phyloP scores from a whole-genome alignment of 176 grass and related monocot species.

The Secale cereale region DNA sequence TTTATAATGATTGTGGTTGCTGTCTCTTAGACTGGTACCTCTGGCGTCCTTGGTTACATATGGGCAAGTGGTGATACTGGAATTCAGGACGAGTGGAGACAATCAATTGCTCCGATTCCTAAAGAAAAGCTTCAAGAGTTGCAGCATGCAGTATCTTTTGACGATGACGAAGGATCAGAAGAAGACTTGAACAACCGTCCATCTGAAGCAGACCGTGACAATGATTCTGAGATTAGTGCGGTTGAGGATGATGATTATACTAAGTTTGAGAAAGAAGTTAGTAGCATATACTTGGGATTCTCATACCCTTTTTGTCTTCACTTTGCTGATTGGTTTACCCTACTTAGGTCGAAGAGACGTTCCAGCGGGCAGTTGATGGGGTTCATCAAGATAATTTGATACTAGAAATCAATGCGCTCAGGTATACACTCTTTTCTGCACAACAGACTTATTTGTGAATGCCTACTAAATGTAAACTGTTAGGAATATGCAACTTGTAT shows the following conservation, averaged over 20 bases:
- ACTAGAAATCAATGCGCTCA: constrained; percentile 89
- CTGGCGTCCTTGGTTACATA: constrained; percentile 71
- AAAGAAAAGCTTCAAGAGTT: constrained; percentile 69
- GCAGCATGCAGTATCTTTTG: constrained; percentile 27
- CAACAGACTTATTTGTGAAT: neutral
- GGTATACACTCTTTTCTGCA: constrained; percentile 49
- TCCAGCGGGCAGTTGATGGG: constrained; percentile 67
- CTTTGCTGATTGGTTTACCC: constrained; percentile 15
- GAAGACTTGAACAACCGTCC: constrained; percentile 33
- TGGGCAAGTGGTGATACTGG: constrained; percentile 71
- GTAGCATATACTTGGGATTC: neutral
- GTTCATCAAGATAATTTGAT: constrained; percentile 79
- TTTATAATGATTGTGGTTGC: constrained; percentile 6
- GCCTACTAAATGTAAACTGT: neutral
- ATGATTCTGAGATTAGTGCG: constrained; percentile 32
- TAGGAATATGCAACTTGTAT: too few relatives aligned
- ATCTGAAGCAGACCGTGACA: constrained; percentile 21
- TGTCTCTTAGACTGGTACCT: constrained; percentile 49
- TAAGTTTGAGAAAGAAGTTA: constrained; percentile 95
- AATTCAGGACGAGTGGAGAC: constrained; percentile 76
- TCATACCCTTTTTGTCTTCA: neutral
- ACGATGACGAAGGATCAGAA: constrained; percentile 45
- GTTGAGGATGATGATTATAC: constrained; percentile 62
- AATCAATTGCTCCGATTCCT: constrained; percentile 86
- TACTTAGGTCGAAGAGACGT: constrained; percentile 94